Conservation (phyloP, 78 protist species). For the Chrysochromulina tobinii region DNA sequence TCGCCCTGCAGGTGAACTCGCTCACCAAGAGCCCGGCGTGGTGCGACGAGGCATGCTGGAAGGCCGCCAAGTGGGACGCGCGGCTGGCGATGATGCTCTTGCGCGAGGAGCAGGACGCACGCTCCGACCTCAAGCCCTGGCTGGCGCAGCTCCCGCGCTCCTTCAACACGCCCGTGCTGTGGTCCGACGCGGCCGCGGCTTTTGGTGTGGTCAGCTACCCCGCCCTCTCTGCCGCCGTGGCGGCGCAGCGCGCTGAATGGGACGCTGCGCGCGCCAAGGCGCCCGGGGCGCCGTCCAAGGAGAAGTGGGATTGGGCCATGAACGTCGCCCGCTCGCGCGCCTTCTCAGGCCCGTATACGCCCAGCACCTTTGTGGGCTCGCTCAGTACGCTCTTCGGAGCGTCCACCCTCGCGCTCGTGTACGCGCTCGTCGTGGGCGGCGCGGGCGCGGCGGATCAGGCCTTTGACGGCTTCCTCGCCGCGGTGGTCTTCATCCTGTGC, state of each 20-base stretch:
- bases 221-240: background rate
- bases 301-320: background rate
- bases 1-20: background rate
- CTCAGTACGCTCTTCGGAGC: no score
- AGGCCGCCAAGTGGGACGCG: background rate
- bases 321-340: conserved; percentile 8
- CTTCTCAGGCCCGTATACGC: background rate
- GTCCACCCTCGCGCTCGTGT: no score
- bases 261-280: background rate
- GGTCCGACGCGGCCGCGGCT: background rate
- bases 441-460: background rate
- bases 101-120: background rate
- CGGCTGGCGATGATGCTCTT: background rate
- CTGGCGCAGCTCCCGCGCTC: background rate
- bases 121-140: background rate
- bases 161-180: background rate
- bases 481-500: background rate
- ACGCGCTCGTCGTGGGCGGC: no score
- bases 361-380: background rate
- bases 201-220: background rate
- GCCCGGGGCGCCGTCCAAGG: background rate
- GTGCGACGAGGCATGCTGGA: background rate
- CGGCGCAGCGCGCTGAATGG: background rate
- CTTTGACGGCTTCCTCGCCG: background rate
- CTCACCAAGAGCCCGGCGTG: background rate